Conservation (phyloP, 805 yeast species). For the Candida boleticola region DNA sequence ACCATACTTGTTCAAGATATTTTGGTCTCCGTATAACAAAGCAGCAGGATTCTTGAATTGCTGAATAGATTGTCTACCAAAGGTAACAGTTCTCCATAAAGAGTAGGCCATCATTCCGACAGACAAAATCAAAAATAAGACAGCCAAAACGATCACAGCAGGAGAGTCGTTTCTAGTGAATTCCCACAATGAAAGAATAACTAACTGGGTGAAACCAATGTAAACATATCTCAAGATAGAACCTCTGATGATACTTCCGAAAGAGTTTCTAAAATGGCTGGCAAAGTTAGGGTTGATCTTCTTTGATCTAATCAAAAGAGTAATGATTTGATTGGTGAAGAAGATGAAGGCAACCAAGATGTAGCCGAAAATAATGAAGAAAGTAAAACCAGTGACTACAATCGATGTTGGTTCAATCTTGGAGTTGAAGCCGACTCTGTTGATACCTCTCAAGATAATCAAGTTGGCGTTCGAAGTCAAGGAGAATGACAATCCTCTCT, state of each 20-base stretch:
- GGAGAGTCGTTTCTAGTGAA: conserved; percentile 79
- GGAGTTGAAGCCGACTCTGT: conserved; percentile 75
- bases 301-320: conserved; percentile 46
- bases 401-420: conserved; percentile 79
- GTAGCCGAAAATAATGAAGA: conserved; percentile 75
- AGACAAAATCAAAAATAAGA: conserved; percentile 62
- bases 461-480: conserved; percentile 56
- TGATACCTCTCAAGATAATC: conserved; percentile 79
- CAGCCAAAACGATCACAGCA: conserved; percentile 82
- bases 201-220: conserved; percentile 82
- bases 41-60: conserved; percentile 82
- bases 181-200: conserved; percentile 83
- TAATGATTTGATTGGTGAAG: conserved; percentile 49
- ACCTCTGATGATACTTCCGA: conserved; percentile 69
- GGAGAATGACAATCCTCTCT: conserved; percentile 32
- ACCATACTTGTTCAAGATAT: conserved; percentile 75
- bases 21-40: conserved; percentile 73
- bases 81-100: conserved; percentile 56
- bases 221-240: conserved; percentile 72
- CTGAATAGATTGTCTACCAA: conserved; percentile 61
- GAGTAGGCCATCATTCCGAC: conserved; percentile 63
- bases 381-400: conserved; percentile 84
- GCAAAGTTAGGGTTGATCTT: conserved; percentile 50
- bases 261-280: conserved; percentile 50
- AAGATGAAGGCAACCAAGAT: conserved; percentile 63